phyloP scores from a whole-genome alignment of 2,329 filamentous ascomycete genomes.

The Fusarium beomiforme region DNA sequence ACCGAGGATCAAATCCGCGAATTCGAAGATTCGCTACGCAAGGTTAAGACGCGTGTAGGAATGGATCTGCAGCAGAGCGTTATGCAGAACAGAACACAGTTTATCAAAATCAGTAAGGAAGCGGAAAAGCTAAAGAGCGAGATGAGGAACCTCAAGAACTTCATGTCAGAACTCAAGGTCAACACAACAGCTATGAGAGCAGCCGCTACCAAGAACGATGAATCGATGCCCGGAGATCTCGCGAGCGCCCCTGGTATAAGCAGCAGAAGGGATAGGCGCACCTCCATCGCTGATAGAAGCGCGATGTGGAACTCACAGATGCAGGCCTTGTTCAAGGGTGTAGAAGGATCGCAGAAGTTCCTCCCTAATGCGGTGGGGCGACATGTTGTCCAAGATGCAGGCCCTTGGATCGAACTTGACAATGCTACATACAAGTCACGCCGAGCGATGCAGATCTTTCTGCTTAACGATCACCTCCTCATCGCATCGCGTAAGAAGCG shows the following conservation, averaged over 20 bases:
- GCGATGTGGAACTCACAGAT: constrained; percentile 76
- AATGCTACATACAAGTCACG: constrained; percentile 96
- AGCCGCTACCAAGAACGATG: constrained; percentile 63
- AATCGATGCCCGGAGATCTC: constrained; percentile 62
- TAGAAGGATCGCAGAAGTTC: constrained; percentile 98
- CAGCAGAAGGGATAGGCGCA: constrained; percentile 84
- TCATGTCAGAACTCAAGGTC: constrained; percentile 92
- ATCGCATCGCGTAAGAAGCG: constrained; percentile 94
- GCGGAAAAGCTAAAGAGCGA: constrained; percentile 97
- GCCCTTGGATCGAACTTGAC: constrained; percentile 94
- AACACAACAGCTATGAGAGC: constrained; percentile 75
- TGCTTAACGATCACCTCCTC: constrained; percentile 94
- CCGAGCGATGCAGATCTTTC: constrained; percentile 87
- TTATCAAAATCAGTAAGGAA: constrained; percentile 99
- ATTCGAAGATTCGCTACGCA: constrained; percentile 79
- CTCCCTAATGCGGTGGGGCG: constrained; percentile 89
- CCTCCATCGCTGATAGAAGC: constrained; percentile 80
- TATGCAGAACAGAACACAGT: constrained; percentile 96
- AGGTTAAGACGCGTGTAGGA: constrained; percentile 80
- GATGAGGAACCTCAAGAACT: constrained; percentile 87
- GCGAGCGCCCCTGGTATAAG: constrained; percentile 56
- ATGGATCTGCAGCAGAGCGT: constrained; percentile 93
- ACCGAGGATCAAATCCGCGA: constrained; percentile 87
- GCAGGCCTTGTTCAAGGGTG: constrained; percentile 88
- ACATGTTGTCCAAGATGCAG: constrained; percentile 92